Base-by-base conservation (phyloP, 2,329 filamentous ascomycete genomes). In the Davidsoniella neocaledoniae region DNA sequence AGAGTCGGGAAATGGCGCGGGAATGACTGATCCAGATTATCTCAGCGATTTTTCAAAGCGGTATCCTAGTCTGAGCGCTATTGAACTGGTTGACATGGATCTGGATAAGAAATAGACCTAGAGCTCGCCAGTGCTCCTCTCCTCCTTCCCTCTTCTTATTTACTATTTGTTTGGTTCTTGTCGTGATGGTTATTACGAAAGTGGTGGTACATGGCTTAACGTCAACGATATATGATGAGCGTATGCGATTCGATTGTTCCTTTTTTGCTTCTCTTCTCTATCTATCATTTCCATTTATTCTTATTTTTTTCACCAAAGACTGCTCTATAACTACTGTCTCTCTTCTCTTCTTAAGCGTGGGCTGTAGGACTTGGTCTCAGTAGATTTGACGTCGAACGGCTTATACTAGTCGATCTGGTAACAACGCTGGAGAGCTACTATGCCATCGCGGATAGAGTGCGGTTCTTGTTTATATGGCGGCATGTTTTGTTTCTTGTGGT, bases 51-150 rank as follows among this genome's bases (percentile, higher is more conserved):
- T 96, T 62, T 81, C 80, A 54, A 87, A 87, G 64, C 72, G 86
- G 52, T 95, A 87, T 64, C 90, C 90, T 1, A 93, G 83, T 61
- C 67, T 96, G 52, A 81, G 79, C 50, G 76, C 86, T 8, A 76
- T 95, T 57, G 88, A 95, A 67, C 84, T 90, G 79, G 82, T 86
- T n/a, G 84, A 91, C 66, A 76, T 79, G 53, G 82, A 75, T 48
- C 61, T 74, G 51, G 65, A 62, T 8, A 53, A 53, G 47, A 53
- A 53, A 43, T 53, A 53, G 39, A 29, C 29, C 8, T 10, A 12
- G 29, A 33, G 29, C 29, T 33, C 12, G 8, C 4, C 29, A 12
- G 12, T 33, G 29, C 4, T 33, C 12, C 12, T 33, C 8, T 33
- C 21, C 29, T 33, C 29, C 29, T 5, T 33, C 29, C 29, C 8